Evolutionary conservation across 2,329 filamentous ascomycete genomes (phyloP).

Genomic region (Aspergillus hiratsukae): DNA sequence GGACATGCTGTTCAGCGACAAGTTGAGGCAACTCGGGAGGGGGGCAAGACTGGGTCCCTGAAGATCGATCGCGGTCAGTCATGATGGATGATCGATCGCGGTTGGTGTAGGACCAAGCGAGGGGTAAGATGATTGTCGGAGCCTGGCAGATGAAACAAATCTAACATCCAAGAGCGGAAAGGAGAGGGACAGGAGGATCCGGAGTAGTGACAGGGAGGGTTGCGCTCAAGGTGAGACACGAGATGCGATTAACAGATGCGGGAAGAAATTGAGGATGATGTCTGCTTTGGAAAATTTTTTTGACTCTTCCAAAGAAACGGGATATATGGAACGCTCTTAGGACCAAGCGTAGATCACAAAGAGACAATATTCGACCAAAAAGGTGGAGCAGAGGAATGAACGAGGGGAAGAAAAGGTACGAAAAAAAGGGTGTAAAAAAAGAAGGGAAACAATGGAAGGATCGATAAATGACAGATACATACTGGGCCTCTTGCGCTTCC

Average conservation of each 20-base stretch:
- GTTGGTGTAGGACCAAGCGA: constrained; percentile 1
- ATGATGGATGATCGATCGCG: constrained; percentile 6
- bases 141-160: background rate
- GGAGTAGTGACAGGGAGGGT: background rate
- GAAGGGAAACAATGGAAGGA: background rate
- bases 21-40: constrained; percentile 86
- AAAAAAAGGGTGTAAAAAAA: constrained; percentile 1
- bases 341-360: background rate
- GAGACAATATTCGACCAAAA: background rate
- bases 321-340: background rate
- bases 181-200: background rate
- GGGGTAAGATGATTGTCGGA: constrained; percentile 2
- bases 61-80: constrained; percentile 22
- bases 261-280: background rate
- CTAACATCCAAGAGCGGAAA: background rate
- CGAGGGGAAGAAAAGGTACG: background rate
- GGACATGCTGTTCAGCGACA: constrained; percentile 84
- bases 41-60: constrained; percentile 91
- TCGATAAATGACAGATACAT: constrained; percentile 17
- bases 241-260: background rate
- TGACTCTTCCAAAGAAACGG: background rate
- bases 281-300: background rate
- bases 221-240: background rate
- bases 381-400: background rate
- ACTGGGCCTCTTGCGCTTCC: constrained; percentile 39